These are phyloP conservation scores for Coniochaeta ligniaria DNA, from an alignment of 2,329 filamentous ascomycete genomes.

Conservation along the genomic window DNA sequence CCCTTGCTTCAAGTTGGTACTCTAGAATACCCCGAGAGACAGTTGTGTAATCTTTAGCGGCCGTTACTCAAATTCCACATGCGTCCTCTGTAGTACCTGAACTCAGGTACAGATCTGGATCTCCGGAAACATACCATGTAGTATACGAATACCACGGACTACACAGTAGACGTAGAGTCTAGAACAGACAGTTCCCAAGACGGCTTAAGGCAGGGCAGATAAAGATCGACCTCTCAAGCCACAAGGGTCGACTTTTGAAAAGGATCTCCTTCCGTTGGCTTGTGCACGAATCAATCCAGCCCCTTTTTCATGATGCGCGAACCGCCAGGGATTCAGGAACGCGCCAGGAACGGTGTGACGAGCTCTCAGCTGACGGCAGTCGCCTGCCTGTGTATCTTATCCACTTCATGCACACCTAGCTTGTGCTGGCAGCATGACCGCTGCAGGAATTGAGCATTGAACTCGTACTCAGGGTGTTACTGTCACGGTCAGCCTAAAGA, in stretches of 20 bases:
- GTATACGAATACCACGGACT: too few species aligned
- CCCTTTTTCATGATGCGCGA: background rate
- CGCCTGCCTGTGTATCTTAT: background rate
- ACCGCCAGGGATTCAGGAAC: background rate
- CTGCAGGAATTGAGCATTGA: too few species aligned
- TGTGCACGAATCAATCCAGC: background rate
- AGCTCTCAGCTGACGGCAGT: background rate
- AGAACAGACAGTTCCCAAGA: too few species aligned
- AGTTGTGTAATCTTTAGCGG: too few species aligned
- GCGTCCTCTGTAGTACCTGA: too few species aligned
- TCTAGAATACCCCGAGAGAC: background rate
- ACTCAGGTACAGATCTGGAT: too few species aligned
- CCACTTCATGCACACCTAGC: background rate
- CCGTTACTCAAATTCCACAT: too few species aligned
- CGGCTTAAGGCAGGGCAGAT: background rate
- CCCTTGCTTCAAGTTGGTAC: background rate
- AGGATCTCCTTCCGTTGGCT: background rate
- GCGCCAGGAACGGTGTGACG: background rate
- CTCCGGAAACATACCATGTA: too few species aligned
- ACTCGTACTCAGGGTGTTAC: too few species aligned
- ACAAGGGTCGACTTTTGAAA: background rate
- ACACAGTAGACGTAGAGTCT: too few species aligned
- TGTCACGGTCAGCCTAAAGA: too few species aligned
- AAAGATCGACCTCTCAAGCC: background rate
- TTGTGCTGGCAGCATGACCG: too few species aligned